Evolutionary conservation across 192 early-diverging fungal species (phyloP), one percentile per base, ranked within the genome.

Genomic region (Cladochytrium replicatum): DNA sequence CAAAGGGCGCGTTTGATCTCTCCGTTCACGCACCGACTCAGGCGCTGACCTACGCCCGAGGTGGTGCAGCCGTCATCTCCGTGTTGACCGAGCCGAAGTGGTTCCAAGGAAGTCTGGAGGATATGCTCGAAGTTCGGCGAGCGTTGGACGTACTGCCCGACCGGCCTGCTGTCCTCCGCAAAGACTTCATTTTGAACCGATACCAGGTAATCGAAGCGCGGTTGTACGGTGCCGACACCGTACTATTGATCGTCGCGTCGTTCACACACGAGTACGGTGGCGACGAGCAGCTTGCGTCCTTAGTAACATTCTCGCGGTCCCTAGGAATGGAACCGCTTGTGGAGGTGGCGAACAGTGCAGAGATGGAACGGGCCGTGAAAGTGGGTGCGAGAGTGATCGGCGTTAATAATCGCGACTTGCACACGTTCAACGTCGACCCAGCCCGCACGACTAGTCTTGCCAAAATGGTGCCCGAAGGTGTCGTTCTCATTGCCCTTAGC

Each of bases 251-350:
- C 58, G 92, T 99, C 23, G 89, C 93, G 32, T 91, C 97, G 74
- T 75, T 99, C 52, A 67, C 71, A 29, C n/a, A n/a, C n/a, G n/a
- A n/a, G n/a, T n/a, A n/a, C n/a, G n/a, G n/a, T n/a, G 69, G 77
- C 29, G 67, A 77, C 25, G 75, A 80, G 44, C 27, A 61, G 32
- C 66, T 97, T 25, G 43, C 50, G 39, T 57, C 77, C 0, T 71
- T 96, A 7, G 74, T 96, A 50, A 65, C 55, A 3, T 93, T 85
- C 60, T 71, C 90, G 3, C 73, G 88, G 6, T 32, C 48, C 3
- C 69, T 97, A 15, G 85, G 85, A 3, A 99, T 99, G 83, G 97
- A 99, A 64, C 94, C 97, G n/a, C 69, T 99, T 51, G 94, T 97
- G 2, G 97, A 99, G 63, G 97, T 99, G 27, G 94, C 96, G 55